Evolutionary conservation across 148 eudicot species (phyloP), one percentile per base, ranked within the genome.

Genomic region (Fagopyrum tataricum): DNA sequence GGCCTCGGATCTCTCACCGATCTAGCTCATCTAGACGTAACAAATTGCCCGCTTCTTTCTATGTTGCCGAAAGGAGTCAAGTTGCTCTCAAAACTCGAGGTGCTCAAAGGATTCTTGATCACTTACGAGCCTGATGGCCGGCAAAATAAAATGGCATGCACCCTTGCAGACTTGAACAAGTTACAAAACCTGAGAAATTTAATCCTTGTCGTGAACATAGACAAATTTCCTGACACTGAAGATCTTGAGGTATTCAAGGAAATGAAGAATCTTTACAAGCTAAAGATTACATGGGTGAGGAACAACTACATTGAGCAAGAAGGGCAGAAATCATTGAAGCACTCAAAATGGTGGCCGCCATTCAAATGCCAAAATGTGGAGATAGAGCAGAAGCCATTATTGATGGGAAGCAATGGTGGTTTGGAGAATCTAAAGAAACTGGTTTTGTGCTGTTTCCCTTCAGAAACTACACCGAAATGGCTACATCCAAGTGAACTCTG

Each of bases 51-150:
- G 70, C 73, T 85, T 52, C 78, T 87, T 2, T 77, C 77, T 11
- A 39, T 73, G 7, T 74, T 87, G 77, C 91, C 91, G 5, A 83
- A 81, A 37, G 84, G 75, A 5, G 75, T 87, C 24, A 37, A 67
- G 0, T 4, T 6, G 0, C 82, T 87, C 6, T 51, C 74, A 5
- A 51, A 78, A 5, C 85, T 87, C 7, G 74, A 72, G 77, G 91
- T 87, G 8, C 81, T 87, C 11, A 75, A 81, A 64, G 91, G 88
- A 9, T 87, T 87, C 43, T 80, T 81, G n/a, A 83, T 83, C 37
- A 59, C 8, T 70, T 55, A 74, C 37, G 74, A 73, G n/a, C 49
- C 70, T 0, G 8, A 44, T 5, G 73, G 37, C 11, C 66, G 37
- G 8, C 26, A 18, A 59, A 13, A 59, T 20, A 26, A n/a, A n/a